Base-by-base conservation (phyloP, 306 rosid genomes). In the Fragaria iinumae region DNA sequence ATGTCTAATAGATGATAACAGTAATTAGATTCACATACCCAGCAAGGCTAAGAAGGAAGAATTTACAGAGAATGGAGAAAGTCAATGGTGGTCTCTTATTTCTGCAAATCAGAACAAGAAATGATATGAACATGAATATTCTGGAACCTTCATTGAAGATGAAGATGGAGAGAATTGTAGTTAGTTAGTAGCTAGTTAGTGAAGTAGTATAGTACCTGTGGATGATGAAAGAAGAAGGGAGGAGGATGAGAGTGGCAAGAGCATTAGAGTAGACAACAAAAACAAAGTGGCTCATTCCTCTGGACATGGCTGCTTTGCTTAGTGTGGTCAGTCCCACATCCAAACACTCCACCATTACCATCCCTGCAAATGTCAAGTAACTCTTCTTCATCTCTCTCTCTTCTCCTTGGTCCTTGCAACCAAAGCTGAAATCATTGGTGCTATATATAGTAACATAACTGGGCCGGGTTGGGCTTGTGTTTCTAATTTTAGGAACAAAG, bases 231-330 rank as follows among this genome's bases (percentile, higher is more conserved):
- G 80, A 14, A 69, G 50, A 72, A 1, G 87, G 84, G 48, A 84
- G 68, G 53, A 83, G 81, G 29, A 86, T 63, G 69, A 81, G 69
- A 36, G 87, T 76, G 68, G 84, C 82, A 49, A 84, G 82, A 43
- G 86, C 80, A 45, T 86, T 86, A 9, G 87, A 81, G 74, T 86
- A 86, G 67, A 86, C 82, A 47, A 74, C 67, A 21, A 86, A 81
- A 55, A 81, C 82, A 38, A 68, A 72, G 84, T 69, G 86, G 45
- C 72, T 86, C 82, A 83, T 81, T 59, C 90, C 88, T 78, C 52
- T 76, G 36, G 77, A 49, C 86, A 86, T 78, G 44, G 90, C 86
- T 17, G 80, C 87, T 81, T 86, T 86, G 79, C 79, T 76, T 3
- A 86, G 66, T 41, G 88, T 86, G 45, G 70, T 71, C 71, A 77